A percentile compares a stretch with the other conserved stretches of the same genome.
These are phyloP conservation scores for Citrus mangshanensis DNA, from an alignment of 345 rosid genomes.

Conservation along the genomic window DNA sequence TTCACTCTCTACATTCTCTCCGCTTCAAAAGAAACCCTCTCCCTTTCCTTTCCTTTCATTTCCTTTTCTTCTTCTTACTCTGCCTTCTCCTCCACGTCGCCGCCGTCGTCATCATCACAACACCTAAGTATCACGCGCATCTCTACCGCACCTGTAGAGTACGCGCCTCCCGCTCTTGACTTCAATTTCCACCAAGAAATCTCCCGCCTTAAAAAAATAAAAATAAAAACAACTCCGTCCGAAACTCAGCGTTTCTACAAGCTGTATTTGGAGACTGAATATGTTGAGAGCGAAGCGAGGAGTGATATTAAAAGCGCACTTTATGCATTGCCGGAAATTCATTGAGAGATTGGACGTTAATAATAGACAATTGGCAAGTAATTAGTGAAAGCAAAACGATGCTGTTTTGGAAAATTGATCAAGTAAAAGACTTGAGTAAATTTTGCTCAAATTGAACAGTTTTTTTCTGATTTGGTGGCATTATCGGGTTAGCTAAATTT, in stretches of 20 bases:
- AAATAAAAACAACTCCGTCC: no score
- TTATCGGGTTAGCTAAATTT: conserved; percentile 56
- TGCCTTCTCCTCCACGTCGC: background rate
- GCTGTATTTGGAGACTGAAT: no score
- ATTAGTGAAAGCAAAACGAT: conserved; percentile 16
- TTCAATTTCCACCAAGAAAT: conserved; percentile 61
- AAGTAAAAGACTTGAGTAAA: background rate
- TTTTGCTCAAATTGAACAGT: conserved; percentile 62
- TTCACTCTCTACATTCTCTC: conserved; percentile 19
- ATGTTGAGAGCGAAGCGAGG: no score
- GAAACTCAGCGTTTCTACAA: no score
- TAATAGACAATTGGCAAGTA: background rate
- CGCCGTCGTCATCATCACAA: background rate
- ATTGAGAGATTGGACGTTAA: conserved; percentile 64
- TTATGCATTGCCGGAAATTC: conserved; percentile 63
- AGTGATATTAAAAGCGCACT: conserved; percentile 31
- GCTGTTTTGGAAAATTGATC: conserved; percentile 36
- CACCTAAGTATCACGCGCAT: conserved; percentile 36
- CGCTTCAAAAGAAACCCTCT: conserved; percentile 26
- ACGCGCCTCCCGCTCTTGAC: conserved; percentile 62
- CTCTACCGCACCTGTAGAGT: conserved; percentile 66
- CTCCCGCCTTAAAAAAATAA: conserved; percentile 47
- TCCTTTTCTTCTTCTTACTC: conserved; percentile 28
- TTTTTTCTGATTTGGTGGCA: conserved; percentile 82
- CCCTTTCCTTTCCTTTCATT: background rate